Percentiles rank a stretch among this genome's conserved stretches.
Conservation (phyloP, 129 eudicot species). For the Flaveria trinervia region DNA sequence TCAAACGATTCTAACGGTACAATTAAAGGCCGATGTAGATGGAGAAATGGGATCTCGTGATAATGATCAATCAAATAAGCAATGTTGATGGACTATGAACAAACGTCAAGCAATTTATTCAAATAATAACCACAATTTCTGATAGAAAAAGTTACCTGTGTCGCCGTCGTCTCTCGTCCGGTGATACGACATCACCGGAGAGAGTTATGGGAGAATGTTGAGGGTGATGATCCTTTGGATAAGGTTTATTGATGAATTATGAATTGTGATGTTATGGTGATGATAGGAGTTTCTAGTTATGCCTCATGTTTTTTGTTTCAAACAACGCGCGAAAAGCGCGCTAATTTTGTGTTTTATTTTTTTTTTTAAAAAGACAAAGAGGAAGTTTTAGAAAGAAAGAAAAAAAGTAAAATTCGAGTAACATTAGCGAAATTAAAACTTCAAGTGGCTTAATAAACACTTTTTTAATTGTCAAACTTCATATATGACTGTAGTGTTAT, state of each 20-base stretch:
- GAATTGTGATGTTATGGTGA: background rate
- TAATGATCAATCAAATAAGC: conserved; percentile 12
- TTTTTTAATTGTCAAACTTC: no score
- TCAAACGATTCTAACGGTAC: background rate
- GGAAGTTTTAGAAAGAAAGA: no score
- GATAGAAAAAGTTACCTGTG: conserved; percentile 23
- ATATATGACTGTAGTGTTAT: no score
- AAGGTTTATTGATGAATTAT: conserved; percentile 26
- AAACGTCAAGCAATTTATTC: background rate
- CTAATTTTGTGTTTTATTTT: conserved; percentile 21
- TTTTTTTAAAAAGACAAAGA: background rate
- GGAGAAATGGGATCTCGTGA: background rate
- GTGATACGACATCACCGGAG: conserved; percentile 36
- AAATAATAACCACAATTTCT: background rate
- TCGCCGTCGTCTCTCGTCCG: conserved; percentile 37
- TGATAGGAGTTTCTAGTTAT: conserved; percentile 13
- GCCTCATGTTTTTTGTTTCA: conserved; percentile 18
- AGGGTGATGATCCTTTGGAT: conserved; percentile 26
- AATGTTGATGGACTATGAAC: background rate
- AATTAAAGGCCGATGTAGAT: background rate
- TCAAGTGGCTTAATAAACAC: no score
- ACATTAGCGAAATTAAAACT: no score
- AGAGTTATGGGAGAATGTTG: conserved; percentile 31
- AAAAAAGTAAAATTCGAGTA: no score
- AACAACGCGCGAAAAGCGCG: conserved; percentile 20